Evolutionary conservation across 2,329 filamentous ascomycete genomes (phyloP).

Genomic region (Trichoderma sp.): DNA sequence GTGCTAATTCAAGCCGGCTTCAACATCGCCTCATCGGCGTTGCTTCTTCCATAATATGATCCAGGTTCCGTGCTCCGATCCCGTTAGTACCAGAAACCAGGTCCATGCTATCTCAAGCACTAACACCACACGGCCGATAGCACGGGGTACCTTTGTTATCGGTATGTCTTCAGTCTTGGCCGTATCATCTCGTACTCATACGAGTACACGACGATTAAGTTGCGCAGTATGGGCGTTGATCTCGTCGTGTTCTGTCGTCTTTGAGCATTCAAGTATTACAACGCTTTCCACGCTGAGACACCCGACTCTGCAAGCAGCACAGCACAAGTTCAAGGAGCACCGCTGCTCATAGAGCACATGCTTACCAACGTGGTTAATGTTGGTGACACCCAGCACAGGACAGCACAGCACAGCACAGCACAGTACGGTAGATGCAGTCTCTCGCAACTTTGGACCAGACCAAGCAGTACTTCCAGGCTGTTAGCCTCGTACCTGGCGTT

Average conservation of each 20-base stretch:
- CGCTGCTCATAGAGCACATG: neutral
- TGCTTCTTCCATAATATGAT: neutral
- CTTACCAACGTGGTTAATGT: neutral
- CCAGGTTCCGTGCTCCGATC: neutral
- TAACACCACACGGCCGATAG: neutral
- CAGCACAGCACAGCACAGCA: neutral
- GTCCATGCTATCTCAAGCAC: neutral
- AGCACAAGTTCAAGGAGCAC: neutral
- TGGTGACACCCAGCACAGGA: neutral
- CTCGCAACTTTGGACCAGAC: neutral
- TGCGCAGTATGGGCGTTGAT: neutral
- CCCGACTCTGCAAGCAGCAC: neutral
- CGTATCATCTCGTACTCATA: neutral
- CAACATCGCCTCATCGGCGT: neutral
- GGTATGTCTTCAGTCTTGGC: neutral
- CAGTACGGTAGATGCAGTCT: neutral
- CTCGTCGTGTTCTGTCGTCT: neutral
- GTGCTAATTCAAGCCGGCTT: neutral
- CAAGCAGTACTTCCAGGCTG: neutral
- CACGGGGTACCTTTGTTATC: neutral
- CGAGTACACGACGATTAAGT: neutral
- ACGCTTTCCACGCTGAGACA: neutral
- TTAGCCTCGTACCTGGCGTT: slow-evolving; percentile 4
- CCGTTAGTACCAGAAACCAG: neutral
- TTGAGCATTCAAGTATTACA: neutral